phyloP scores from a whole-genome alignment of 352 stramenopile genomes.

The Phytophthora pisi region DNA sequence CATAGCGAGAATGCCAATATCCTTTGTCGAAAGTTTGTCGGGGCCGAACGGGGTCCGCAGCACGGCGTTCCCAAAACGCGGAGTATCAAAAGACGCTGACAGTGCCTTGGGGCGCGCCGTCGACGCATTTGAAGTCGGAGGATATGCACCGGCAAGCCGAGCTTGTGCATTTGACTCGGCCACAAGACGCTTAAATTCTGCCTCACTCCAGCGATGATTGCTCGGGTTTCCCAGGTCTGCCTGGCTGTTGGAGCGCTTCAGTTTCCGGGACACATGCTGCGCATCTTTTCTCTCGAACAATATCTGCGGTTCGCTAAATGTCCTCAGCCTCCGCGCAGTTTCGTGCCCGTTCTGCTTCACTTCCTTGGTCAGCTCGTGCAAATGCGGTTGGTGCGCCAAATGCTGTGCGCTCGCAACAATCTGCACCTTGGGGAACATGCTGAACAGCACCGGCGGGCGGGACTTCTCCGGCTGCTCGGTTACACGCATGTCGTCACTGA shows the following conservation, averaged over 20 bases:
- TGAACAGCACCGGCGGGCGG: conserved; percentile 63
- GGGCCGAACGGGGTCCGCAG: conserved; percentile 55
- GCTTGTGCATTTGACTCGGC: conserved; percentile 69
- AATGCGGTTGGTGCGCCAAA: conserved; percentile 68
- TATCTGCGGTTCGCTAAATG: conserved; percentile 67
- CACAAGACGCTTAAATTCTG: conserved; percentile 75
- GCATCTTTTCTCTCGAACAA: conserved; percentile 41
- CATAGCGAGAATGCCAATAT: conserved; percentile 60
- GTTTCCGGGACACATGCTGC: conserved; percentile 43
- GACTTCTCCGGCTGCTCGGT: conserved; percentile 65
- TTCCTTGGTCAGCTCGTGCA: conserved; percentile 56
- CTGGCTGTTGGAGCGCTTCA: conserved; percentile 78
- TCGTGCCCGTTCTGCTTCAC: conserved; percentile 41
- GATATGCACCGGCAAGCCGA: conserved; percentile 44
- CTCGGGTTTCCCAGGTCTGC: conserved; percentile 71
- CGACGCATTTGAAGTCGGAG: conserved; percentile 34
- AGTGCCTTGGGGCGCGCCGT: conserved; percentile 54
- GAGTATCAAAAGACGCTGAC: conserved; percentile 66
- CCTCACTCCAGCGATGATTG: conserved; percentile 73
- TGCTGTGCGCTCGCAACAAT: conserved; percentile 84
- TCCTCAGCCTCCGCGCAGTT: conserved; percentile 40
- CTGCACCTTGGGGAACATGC: conserved; percentile 88
- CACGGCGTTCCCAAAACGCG: conserved; percentile 56
- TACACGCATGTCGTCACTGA: conserved; percentile 66
- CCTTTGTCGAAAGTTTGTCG: conserved; percentile 44